Evolutionary conservation across 306 rosid genomes (phyloP), one percentile per base, ranked within the genome.

Genomic region (Lablab purpureus): DNA sequence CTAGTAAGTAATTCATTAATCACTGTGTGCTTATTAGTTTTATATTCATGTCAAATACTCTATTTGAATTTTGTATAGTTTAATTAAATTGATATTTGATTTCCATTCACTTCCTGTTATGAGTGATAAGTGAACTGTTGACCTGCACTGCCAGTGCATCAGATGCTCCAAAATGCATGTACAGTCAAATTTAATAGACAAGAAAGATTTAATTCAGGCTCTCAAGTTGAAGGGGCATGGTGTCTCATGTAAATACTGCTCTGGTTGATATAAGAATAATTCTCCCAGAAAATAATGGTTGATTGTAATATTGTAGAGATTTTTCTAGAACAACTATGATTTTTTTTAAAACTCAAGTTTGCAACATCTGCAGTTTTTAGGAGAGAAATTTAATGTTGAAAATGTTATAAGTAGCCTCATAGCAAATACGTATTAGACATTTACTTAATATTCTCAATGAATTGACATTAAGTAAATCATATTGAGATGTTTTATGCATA

Each of bases 1-100:
- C 98, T 95, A 87, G 99, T 95, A 88, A 84, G 17, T 64, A 68
- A 52, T 34, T 78, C 21, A 11, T 47, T 34, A n/a, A 37, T 78
- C 69, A n/a, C 43, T 82, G 36, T 47, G 10, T 83, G 68, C 47
- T 83, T 49, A 49, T 49, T 49, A 17, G 54, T 17, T 49, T 17
- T n/a, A 50, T 50, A 15, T 22, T 30, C 50, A 28, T 62, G 18
- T 67, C 63, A 46, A 37, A 36, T 77, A 65, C n/a, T 67, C 58
- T 30, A 40, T 40, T 82, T 71, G 32, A 25, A 60, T 60, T 51
- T 56, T 78, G 32, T 56, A 70, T 18, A 62, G 40, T 72, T 8
- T 55, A 63, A 50, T 49, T 36, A 67, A 9, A 52, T 74, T 73
- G 55, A 77, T 54, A 55, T 41, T 40, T 43, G n/a, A 63, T 27